Evolutionary conservation across 1,139 yeast species (phyloP).

Genomic region (Geotrichum australiense): DNA sequence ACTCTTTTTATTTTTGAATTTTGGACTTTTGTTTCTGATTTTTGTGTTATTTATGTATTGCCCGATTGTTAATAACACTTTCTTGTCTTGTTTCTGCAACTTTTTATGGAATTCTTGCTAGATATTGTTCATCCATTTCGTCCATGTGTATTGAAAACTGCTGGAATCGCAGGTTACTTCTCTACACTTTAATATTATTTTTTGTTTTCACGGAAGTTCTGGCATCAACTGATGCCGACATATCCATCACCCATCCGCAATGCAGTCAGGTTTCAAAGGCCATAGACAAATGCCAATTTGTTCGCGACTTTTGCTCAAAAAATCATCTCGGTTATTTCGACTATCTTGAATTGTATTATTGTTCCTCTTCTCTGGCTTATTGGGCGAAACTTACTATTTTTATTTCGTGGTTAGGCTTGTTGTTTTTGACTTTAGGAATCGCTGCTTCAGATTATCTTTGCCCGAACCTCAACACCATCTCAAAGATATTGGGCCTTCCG

Average conservation of each 20-base stretch:
- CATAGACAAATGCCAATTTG: conserved; percentile 31
- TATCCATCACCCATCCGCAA: background rate
- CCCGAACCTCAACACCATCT: conserved; percentile 61
- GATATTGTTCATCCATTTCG: no score
- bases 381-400: conserved; percentile 13
- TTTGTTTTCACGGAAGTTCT: background rate
- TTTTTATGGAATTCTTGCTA: no score
- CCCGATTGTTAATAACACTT: no score
- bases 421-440: conserved; percentile 59
- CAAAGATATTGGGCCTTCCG: conserved; percentile 53
- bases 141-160: background rate
- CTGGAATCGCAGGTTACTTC: conserved; percentile 3
- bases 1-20: background rate
- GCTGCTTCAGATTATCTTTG: conserved; percentile 72
- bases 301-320: conserved; percentile 27
- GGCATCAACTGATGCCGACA: background rate
- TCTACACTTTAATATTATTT: background rate
- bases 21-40: background rate
- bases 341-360: conserved; percentile 33
- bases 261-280: conserved; percentile 23
- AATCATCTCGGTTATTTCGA: conserved; percentile 29
- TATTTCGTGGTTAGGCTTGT: conserved; percentile 34
- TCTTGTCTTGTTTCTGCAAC: no score
- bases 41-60: background rate
- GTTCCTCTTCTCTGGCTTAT: conserved; percentile 20